Evolutionary conservation across 306 rosid genomes (phyloP).

Genomic region (Trichosanthes cucumerina): DNA sequence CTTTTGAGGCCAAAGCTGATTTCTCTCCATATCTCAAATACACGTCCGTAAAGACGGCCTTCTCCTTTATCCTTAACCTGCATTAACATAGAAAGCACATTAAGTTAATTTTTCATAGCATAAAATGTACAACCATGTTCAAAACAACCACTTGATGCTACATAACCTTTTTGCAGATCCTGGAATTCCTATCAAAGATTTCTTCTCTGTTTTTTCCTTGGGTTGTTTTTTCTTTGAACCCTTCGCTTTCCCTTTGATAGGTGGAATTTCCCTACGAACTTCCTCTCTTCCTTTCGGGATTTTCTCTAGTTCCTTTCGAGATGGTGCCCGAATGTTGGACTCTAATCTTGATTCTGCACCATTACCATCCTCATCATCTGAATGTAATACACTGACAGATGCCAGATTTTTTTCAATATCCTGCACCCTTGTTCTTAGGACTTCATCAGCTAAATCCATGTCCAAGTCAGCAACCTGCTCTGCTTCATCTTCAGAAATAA

Average conservation of each 20-base stretch:
- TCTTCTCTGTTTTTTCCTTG: conserved; percentile 23
- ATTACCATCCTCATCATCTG: conserved; percentile 12
- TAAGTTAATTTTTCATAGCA: background rate
- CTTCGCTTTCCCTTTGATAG: conserved; percentile 28
- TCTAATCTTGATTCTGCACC: conserved; percentile 18
- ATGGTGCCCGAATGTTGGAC: conserved; percentile 17
- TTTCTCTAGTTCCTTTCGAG: conserved; percentile 22
- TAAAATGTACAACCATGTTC: background rate
- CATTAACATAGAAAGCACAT: conserved; percentile 14
- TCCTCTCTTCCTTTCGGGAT: conserved; percentile 26
- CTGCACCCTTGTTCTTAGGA: conserved; percentile 20
- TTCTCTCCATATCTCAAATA: conserved; percentile 68
- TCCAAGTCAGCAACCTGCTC: background rate
- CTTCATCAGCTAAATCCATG: conserved; percentile 20
- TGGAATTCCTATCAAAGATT: conserved; percentile 30
- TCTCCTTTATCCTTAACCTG: conserved; percentile 84
- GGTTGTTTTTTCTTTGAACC: conserved; percentile 18
- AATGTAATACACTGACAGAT: conserved; percentile 8
- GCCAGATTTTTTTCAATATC: conserved; percentile 22
- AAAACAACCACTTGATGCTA: conserved; percentile 1
- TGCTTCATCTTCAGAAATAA: conserved; percentile 4
- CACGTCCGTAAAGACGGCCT: conserved; percentile 65
- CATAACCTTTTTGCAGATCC: conserved; percentile 69
- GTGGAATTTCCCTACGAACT: conserved; percentile 22
- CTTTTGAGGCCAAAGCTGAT: conserved; percentile 25